phyloP scores from a whole-genome alignment of 352 stramenopile species.

The Discostella stelligera region DNA sequence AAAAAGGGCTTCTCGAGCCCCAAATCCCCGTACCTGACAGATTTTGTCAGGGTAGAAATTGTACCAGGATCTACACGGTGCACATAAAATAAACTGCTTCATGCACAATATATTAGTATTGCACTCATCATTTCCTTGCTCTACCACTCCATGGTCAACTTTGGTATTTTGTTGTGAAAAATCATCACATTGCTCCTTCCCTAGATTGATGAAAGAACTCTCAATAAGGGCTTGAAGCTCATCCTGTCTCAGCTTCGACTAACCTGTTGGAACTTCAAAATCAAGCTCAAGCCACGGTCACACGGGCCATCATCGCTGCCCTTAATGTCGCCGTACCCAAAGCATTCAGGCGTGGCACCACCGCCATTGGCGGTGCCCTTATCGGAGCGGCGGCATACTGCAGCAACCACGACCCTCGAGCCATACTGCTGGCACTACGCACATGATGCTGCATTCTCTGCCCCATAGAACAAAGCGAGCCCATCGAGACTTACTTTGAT shows the following conservation, averaged over 20 bases:
- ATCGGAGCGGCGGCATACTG: too few species aligned
- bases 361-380: too few species aligned
- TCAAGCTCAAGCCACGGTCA: too few species aligned
- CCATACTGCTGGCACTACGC: too few species aligned
- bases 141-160: neutral
- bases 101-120: neutral
- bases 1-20: neutral
- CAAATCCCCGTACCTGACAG: neutral
- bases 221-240: neutral
- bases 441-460: too few species aligned
- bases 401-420: too few species aligned
- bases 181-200: neutral
- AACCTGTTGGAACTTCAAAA: constrained; percentile 1
- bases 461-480: too few species aligned
- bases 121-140: neutral
- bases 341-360: too few species aligned
- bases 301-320: too few species aligned
- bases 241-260: neutral
- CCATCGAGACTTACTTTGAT: too few species aligned
- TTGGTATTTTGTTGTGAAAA: neutral
- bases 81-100: neutral
- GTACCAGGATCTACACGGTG: constrained; percentile 2
- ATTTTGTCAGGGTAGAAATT: neutral
- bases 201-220: neutral
- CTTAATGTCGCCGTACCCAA: too few species aligned